Evolutionary conservation across 2,329 filamentous ascomycete genomes (phyloP).

Genomic region (Zarea fungicola): DNA sequence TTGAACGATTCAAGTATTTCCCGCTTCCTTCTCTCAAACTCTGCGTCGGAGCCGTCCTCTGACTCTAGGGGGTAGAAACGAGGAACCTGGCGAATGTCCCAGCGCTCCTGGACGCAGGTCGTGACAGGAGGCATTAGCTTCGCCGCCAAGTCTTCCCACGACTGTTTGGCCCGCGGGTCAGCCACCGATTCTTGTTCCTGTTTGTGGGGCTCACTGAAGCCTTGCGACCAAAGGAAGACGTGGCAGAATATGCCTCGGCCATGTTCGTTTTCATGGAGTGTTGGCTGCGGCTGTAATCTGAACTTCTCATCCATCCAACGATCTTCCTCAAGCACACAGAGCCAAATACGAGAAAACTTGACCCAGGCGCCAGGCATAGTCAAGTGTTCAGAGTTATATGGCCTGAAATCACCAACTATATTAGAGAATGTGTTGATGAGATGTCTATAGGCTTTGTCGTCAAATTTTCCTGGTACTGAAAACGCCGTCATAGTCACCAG

Average conservation of each 20-base stretch:
- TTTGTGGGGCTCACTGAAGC: constrained; percentile 8
- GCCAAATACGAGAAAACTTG: not conserved
- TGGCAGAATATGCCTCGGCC: constrained; percentile 16
- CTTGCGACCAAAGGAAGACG: constrained; percentile 12
- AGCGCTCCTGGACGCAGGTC: constrained; percentile 19
- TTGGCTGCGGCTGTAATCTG: constrained; percentile 4
- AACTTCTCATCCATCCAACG: constrained; percentile 10
- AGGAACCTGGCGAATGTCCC: constrained; percentile 13
- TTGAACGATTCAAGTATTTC: no score
- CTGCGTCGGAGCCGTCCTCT: no score
- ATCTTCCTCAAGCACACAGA: constrained; percentile 13
- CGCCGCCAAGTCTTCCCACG: constrained; percentile 15
- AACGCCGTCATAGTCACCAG: not conserved
- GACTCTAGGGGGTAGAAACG: not conserved
- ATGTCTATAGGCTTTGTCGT: not conserved
- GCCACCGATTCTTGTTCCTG: constrained; percentile 15
- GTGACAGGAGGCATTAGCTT: constrained; percentile 18
- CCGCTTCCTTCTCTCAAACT: no score
- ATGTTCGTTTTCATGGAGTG: not conserved
- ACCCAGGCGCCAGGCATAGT: not conserved
- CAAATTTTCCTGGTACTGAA: not conserved
- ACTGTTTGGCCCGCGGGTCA: constrained; percentile 15
- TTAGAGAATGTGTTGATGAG: not conserved
- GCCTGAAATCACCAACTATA: not conserved
- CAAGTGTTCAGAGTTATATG: not conserved